Percentiles rank a stretch among this genome's conserved stretches.
Conservation (phyloP, 306 rosid genomes). For the Lathyrus aphaca region DNA sequence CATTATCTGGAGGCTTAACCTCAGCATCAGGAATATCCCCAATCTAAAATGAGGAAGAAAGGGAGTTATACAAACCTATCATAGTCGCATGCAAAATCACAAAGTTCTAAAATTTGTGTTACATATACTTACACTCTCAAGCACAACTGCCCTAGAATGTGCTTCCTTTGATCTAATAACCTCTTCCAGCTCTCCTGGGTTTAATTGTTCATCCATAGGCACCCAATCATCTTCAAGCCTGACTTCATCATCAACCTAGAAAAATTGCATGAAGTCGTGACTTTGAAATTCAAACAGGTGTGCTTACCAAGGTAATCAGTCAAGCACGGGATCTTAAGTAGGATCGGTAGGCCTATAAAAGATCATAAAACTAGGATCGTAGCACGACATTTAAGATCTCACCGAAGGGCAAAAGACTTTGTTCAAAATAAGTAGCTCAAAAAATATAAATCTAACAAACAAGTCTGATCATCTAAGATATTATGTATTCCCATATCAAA, state of each 20-base stretch:
- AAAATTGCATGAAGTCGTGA: slow-evolving; percentile 36
- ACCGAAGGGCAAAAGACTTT: too few species aligned
- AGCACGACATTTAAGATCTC: too few species aligned
- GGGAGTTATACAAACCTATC: slow-evolving; percentile 4
- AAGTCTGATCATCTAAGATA: too few species aligned
- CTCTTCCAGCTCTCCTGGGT: slow-evolving; percentile 78
- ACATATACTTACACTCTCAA: slow-evolving; percentile 80
- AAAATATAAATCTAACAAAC: too few species aligned
- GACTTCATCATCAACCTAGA: slow-evolving; percentile 78
- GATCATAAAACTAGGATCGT: too few species aligned
- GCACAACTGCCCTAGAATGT: slow-evolving; percentile 91
- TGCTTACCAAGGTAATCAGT: too few species aligned
- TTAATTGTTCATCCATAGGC: slow-evolving; percentile 85
- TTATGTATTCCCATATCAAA: too few species aligned
- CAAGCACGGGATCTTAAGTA: too few species aligned
- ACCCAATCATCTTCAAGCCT: slow-evolving; percentile 99
- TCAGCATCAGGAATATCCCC: slow-evolving; percentile 99
- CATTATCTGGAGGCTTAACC: slow-evolving; percentile 89
- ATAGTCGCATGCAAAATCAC: slow-evolving; percentile 2
- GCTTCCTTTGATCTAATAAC: slow-evolving; percentile 81
- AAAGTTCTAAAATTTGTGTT: not conserved
- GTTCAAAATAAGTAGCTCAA: too few species aligned
- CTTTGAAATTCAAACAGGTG: slow-evolving; percentile 30
- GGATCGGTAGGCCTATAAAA: too few species aligned
- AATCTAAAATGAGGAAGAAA: slow-evolving; percentile 56